These are phyloP conservation scores for Blastobotrys niveus DNA, from an alignment of 1,139 yeast species.

Conservation along the genomic window DNA sequence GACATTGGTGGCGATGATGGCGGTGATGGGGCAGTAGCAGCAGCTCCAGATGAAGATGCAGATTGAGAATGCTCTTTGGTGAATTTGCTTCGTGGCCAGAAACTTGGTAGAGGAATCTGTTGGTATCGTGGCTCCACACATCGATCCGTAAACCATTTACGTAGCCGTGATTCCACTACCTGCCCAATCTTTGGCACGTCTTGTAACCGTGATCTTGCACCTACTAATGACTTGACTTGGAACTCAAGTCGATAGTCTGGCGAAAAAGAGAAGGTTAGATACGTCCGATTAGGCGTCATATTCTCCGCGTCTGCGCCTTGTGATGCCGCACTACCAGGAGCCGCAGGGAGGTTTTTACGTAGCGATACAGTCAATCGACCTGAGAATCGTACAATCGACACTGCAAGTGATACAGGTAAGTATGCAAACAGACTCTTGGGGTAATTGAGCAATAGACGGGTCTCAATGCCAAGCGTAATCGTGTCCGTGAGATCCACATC, in stretches of 20 bases:
- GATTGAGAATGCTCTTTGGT: conserved; percentile 35
- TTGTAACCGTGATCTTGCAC: conserved; percentile 86
- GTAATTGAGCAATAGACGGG: conserved; percentile 71
- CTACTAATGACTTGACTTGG: conserved; percentile 77
- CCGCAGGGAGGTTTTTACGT: conserved; percentile 35
- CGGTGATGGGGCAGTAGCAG: conserved; percentile 2
- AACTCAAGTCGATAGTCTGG: conserved; percentile 89
- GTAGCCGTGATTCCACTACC: conserved; percentile 70
- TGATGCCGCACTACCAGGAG: conserved; percentile 12
- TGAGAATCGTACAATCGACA: conserved; percentile 86
- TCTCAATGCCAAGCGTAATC: conserved; percentile 82
- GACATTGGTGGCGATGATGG: background rate
- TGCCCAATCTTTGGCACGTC: conserved; percentile 90
- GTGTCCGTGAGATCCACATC: conserved; percentile 92
- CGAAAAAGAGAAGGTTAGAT: conserved; percentile 78
- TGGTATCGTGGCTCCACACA: conserved; percentile 93
- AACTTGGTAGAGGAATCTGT: conserved; percentile 71
- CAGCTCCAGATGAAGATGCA: background rate
- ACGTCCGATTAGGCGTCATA: conserved; percentile 43
- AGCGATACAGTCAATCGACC: conserved; percentile 84
- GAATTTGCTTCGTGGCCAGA: conserved; percentile 85
- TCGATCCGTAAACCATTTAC: conserved; percentile 87
- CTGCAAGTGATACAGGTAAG: conserved; percentile 74
- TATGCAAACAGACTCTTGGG: conserved; percentile 79
- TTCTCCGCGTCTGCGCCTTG: conserved; percentile 11